A percentile compares a stretch with the other conserved stretches of the same genome.
Conservation (phyloP, 495 filamentous ascomycete genomes). For the Hyaloscypha hepaticicola region DNA sequence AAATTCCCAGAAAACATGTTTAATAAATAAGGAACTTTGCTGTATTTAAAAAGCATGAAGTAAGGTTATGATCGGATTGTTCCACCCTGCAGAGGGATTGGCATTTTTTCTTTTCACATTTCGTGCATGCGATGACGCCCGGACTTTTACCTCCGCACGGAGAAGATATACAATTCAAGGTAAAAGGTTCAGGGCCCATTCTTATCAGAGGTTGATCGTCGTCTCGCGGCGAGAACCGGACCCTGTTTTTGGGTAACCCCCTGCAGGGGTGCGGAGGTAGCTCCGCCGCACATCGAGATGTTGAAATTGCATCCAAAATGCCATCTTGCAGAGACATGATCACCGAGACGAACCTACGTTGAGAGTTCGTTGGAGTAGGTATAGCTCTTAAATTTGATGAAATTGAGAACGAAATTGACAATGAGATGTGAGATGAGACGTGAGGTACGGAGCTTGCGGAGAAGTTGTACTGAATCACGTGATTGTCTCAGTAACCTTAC, state of each 20-base stretch:
- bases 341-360: too few species aligned
- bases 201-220: background rate
- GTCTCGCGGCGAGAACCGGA: background rate
- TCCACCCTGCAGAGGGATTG: background rate
- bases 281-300: too few species aligned
- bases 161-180: background rate
- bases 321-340: too few species aligned
- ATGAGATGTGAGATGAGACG: too few species aligned
- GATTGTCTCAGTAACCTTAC: too few species aligned
- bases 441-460: too few species aligned
- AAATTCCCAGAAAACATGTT: too few species aligned
- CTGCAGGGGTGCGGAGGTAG: background rate
- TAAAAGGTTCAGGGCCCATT: background rate
- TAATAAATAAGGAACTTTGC: background rate
- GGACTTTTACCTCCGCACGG: background rate
- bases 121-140: background rate
- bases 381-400: too few species aligned
- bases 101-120: background rate
- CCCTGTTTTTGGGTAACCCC: background rate
- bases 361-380: too few species aligned
- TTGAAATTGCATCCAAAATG: too few species aligned
- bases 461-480: too few species aligned
- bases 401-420: too few species aligned
- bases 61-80: background rate
- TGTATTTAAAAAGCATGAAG: background rate